Evolutionary conservation across 306 rosid species (phyloP), one percentile per base, ranked within the genome.

Genomic region (Cicer yamashitae): DNA sequence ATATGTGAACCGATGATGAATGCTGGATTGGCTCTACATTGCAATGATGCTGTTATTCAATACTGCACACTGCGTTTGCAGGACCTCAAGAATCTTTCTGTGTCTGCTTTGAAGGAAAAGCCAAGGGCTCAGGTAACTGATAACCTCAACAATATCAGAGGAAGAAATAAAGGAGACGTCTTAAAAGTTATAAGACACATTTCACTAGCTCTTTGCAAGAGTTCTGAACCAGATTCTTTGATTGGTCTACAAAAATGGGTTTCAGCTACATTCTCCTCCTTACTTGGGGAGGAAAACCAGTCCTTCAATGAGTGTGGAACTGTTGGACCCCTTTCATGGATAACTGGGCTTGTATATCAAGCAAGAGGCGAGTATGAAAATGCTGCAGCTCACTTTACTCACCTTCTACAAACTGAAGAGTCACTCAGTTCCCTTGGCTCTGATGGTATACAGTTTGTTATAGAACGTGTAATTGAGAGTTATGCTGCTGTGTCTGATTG

Each of bases 1-100:
- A 93, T 93, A 70, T 91, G 97, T 84, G 98, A 93, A 79, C 98
- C 98, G 25, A 93, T 93, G 98, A 93, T 93, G 96, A 89, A 87
- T 83, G 98, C 97, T 70, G 98, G 97, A 46, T 84, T 93, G 90
- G 93, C 98, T 83, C 79, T 93, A 50, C 98, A 91, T 76, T 88
- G 91, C 77, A 86, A 91, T 67, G 96, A 91, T 80, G 96, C 96
- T 73, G 89, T 89, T 80, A 83, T 93, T 82, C 98, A 93, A 44
- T 93, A 93, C 48, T 89, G 97, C 80, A 82, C 91, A 17, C 84
- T 91, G 79, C 97, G 89, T 58, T 83, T 93, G 82, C 96, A 88
- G 83, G 98, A 93, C 82, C 86, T 93, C 63, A 87, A 81, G 79
- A 93, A 83, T 84, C 87, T 87, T 70, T 91, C 82, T 39, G 63